phyloP scores from a whole-genome alignment of 345 rosid genomes.

The Turnera subulata region DNA sequence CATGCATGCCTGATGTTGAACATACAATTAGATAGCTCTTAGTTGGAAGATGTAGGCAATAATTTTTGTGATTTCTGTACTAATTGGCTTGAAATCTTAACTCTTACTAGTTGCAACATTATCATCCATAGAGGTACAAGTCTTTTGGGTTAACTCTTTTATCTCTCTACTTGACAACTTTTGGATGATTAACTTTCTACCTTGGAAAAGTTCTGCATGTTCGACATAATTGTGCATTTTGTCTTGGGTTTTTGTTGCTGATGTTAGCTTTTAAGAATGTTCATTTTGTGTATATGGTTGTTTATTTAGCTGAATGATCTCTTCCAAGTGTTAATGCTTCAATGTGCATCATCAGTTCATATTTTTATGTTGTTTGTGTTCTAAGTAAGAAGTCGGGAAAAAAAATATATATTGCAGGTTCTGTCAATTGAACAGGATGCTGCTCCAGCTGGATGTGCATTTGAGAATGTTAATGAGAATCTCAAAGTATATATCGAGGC shows the following conservation, averaged over 20 bases:
- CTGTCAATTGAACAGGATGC: conserved; percentile 52
- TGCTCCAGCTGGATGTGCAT: conserved; percentile 70
- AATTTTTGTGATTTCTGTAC: no score
- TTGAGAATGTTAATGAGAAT: conserved; percentile 84
- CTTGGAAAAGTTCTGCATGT: background rate
- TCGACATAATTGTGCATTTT: no score
- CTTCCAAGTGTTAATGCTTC: background rate
- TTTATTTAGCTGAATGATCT: no score
- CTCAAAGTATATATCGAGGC: conserved; percentile 76
- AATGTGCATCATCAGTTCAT: no score
- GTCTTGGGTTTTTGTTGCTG: no score
- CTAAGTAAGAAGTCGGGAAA: background rate
- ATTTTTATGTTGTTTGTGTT: no score
- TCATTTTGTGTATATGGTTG: no score
- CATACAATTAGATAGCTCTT: no score
- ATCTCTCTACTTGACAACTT: background rate
- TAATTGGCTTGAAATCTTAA: conserved; percentile 75
- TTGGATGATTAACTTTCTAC: background rate
- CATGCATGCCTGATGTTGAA: no score
- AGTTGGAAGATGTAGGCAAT: no score
- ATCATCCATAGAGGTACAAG: conserved; percentile 62
- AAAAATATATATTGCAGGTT: conserved; percentile 44
- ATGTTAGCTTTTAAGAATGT: no score
- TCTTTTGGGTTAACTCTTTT: background rate
- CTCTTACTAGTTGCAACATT: conserved; percentile 80